phyloP scores from a whole-genome alignment of 2,329 filamentous ascomycete genomes.

The Elsinoe necatrix region DNA sequence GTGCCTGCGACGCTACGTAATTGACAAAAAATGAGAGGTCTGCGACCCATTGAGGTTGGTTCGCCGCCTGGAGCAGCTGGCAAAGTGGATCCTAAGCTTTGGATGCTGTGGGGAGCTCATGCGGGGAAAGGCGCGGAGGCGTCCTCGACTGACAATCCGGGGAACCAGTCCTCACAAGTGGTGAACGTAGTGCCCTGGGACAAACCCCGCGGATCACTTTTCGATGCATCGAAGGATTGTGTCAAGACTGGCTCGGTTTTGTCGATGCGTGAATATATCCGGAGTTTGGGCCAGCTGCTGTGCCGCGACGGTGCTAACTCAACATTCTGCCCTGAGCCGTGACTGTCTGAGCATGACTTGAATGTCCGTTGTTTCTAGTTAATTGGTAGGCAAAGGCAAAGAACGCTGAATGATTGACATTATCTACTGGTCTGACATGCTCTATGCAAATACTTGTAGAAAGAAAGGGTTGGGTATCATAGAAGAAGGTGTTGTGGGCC shows the following conservation, averaged over 20 bases:
- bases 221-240: not conserved
- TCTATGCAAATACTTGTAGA: not conserved
- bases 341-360: too few species aligned
- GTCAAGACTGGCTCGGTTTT: not conserved
- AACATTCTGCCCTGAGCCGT: not conserved
- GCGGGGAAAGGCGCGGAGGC: constrained; percentile 5
- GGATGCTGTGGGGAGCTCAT: not conserved
- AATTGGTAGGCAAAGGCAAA: too few species aligned
- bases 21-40: not conserved
- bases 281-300: not conserved
- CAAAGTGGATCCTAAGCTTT: constrained; percentile 5
- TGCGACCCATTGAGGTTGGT: constrained; percentile 10
- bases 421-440: not conserved
- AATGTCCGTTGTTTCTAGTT: too few species aligned
- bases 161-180: constrained; percentile 5
- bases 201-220: not conserved
- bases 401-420: not conserved
- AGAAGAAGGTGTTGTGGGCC: constrained; percentile 4
- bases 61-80: not conserved
- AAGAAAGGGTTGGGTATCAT: constrained; percentile 3
- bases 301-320: not conserved
- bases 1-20: constrained; percentile 1
- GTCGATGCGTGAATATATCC: not conserved
- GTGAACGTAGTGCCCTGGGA: not conserved
- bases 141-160: not conserved